A percentile compares a stretch with the other conserved stretches of the same genome.
Conservation (phyloP, 768 basidiomycete genomes). For the Leccinum obscurum region DNA sequence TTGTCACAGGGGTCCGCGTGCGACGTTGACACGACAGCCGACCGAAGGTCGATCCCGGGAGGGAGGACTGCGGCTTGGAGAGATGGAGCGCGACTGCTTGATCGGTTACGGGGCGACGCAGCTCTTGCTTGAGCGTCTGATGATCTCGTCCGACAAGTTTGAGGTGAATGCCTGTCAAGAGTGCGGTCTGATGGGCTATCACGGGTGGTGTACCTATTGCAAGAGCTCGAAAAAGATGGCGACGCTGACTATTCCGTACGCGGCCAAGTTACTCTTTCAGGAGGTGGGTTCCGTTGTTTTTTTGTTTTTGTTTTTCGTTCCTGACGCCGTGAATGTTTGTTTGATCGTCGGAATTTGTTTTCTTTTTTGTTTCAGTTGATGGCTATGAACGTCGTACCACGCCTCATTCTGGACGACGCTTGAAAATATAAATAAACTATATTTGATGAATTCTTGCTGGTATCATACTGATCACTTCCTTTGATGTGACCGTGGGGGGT, state of each 20-base stretch:
- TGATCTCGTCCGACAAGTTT: slow-evolving; percentile 99
- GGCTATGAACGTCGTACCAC: slow-evolving; percentile 97
- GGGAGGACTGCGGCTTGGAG: slow-evolving; percentile 93
- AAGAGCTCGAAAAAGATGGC: slow-evolving; percentile 97
- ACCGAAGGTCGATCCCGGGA: slow-evolving; percentile 98
- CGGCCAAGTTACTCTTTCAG: slow-evolving; percentile 90
- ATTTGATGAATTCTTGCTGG: background rate
- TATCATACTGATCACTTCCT: background rate
- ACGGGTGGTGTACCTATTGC: slow-evolving; percentile 97
- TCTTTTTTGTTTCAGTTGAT: slow-evolving; percentile 57
- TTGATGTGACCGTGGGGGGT: slow-evolving; percentile 6
- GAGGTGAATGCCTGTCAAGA: slow-evolving; percentile 94
- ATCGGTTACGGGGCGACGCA: slow-evolving; percentile 99
- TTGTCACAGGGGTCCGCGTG: slow-evolving; percentile 79
- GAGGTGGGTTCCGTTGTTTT: slow-evolving; percentile 52
- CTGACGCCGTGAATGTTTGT: slow-evolving; percentile 1
- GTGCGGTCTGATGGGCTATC: slow-evolving; percentile 93
- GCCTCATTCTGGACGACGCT: slow-evolving; percentile 83
- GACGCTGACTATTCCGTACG: slow-evolving; percentile 93
- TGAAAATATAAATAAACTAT: slow-evolving; percentile 27
- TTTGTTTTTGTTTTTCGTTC: background rate
- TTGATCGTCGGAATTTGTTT: background rate
- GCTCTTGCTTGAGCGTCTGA: slow-evolving; percentile 91
- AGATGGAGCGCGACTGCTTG: slow-evolving; percentile 99
- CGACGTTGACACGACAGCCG: slow-evolving; percentile 94